A percentile compares a stretch with the other conserved stretches of the same genome.
Conservation (phyloP, 2,329 filamentous ascomycete genomes). For the Aureobasidium sp. region DNA sequence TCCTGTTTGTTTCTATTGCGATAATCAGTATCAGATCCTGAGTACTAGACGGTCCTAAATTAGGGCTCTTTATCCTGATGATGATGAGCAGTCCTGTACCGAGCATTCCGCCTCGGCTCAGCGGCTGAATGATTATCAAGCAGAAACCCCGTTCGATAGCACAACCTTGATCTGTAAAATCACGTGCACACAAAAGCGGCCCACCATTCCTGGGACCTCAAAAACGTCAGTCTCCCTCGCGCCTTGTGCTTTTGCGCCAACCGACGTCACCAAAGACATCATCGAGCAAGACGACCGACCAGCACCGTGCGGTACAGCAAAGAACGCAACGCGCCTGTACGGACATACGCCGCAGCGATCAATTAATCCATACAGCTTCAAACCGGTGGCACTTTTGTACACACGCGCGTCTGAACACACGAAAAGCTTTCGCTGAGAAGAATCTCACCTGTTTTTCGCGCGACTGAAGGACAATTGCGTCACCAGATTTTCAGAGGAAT, state of each 20-base stretch:
- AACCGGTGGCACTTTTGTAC: neutral
- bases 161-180: neutral
- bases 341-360: conserved; percentile 2
- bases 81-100: no score
- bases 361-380: neutral
- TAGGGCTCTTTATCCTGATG: neutral
- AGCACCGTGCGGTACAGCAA: conserved; percentile 5
- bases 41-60: neutral
- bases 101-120: neutral
- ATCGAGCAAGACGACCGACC: neutral
- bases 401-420: neutral
- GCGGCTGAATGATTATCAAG: conserved; percentile 6
- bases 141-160: neutral
- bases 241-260: neutral
- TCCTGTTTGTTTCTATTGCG: neutral
- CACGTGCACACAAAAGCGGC: neutral
- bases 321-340: conserved; percentile 5
- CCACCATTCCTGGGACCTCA: neutral
- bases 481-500: neutral
- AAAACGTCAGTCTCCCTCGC: neutral
- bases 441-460: neutral
- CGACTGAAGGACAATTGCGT: neutral
- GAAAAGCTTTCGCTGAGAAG: neutral
- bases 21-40: neutral
- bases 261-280: neutral